Percentiles rank a stretch among this genome's conserved stretches.
Evolutionary conservation across 352 stramenopile genomes (phyloP).

Genomic region (Phytopythium mirpurense): DNA sequence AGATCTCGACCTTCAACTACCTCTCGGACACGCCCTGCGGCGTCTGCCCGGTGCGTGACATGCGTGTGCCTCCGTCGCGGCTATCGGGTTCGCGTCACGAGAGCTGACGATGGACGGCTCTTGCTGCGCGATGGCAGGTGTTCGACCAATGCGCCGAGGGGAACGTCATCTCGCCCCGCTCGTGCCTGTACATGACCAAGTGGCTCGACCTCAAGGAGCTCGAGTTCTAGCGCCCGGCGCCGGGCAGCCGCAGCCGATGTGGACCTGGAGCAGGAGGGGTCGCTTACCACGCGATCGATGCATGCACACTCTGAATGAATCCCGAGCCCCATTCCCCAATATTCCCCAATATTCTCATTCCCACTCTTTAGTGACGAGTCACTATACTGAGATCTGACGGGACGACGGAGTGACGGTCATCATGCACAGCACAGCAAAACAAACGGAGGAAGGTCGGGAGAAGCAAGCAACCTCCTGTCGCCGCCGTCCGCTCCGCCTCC

Average conservation of each 20-base stretch:
- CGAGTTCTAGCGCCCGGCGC: slow-evolving; percentile 83
- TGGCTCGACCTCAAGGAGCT: slow-evolving; percentile 89
- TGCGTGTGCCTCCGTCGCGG: neutral
- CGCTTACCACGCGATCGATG: too few species aligned
- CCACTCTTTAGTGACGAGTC: too few species aligned
- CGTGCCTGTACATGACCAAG: slow-evolving; percentile 89
- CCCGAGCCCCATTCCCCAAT: too few species aligned
- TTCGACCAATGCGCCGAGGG: slow-evolving; percentile 89
- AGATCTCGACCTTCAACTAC: slow-evolving; percentile 86
- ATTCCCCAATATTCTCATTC: too few species aligned
- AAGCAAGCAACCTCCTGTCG: neutral
- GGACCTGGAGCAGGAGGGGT: too few species aligned
- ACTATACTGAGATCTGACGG: too few species aligned
- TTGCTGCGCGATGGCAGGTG: too few species aligned
- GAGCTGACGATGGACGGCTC: too few species aligned
- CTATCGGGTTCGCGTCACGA: too few species aligned
- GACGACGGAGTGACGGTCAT: slow-evolving; percentile 1
- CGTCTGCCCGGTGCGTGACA: slow-evolving; percentile 72
- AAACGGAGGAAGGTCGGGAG: neutral
- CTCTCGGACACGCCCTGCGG: slow-evolving; percentile 88
- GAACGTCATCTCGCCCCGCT: slow-evolving; percentile 88
- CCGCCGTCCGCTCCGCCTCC: too few species aligned
- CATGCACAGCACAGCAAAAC: neutral
- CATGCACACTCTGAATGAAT: too few species aligned
- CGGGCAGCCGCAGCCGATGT: too few species aligned